A percentile compares a stretch with the other conserved stretches of the same genome.
phyloP scores from a whole-genome alignment of 441 rosid genomes.

The Mallotus repandus region DNA sequence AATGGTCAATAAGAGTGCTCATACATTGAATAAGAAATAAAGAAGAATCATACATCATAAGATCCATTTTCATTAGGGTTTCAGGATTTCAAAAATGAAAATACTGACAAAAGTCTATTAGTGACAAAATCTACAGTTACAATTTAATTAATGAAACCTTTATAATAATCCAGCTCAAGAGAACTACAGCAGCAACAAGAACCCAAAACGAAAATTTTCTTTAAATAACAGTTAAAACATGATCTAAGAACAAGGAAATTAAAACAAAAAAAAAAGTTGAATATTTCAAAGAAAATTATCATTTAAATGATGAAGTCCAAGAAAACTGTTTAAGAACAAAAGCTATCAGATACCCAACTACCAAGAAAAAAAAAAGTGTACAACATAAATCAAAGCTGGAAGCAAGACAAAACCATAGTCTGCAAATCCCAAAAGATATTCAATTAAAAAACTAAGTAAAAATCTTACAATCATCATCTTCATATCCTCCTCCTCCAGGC shows the following conservation, averaged over 20 bases:
- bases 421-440: slow-evolving; percentile 36
- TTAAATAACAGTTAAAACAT: neutral
- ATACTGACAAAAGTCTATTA: neutral
- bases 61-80: slow-evolving; percentile 7
- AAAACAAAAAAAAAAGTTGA: neutral
- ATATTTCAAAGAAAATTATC: neutral
- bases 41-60: slow-evolving; percentile 8
- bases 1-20: neutral
- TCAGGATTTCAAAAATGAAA: slow-evolving; percentile 1
- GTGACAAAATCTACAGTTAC: slow-evolving; percentile 2
- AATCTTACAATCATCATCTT: slow-evolving; percentile 30
- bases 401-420: slow-evolving; percentile 34
- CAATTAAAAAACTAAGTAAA: slow-evolving; percentile 5
- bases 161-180: neutral
- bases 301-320: neutral
- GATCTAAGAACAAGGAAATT: slow-evolving; percentile 8
- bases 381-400: slow-evolving; percentile 8
- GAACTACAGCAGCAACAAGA: neutral
- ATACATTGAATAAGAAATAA: slow-evolving; percentile 2
- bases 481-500: slow-evolving; percentile 21
- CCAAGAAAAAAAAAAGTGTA: neutral
- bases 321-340: neutral
- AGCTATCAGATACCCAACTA: slow-evolving; percentile 11
- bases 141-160: neutral
- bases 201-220: slow-evolving; percentile 1